phyloP scores from a whole-genome alignment of 345 rosid genomes.

The Rubroshorea leprosula region DNA sequence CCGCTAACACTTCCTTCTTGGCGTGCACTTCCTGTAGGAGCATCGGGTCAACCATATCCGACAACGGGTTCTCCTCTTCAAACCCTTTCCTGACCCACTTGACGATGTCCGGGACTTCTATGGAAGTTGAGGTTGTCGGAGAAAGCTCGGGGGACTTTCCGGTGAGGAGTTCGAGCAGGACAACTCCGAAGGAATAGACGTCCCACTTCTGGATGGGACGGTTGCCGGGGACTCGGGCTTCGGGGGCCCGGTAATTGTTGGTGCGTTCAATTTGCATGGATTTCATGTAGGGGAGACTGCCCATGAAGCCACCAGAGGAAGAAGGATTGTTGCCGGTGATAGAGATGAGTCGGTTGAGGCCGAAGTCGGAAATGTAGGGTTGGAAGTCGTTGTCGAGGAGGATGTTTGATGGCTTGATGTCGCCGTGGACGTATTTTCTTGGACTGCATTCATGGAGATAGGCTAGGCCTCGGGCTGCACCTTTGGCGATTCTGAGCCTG shows the following conservation, averaged over 20 bases:
- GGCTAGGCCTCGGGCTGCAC: slow-evolving; percentile 89
- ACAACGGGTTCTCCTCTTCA: slow-evolving; percentile 70
- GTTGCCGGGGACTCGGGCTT: slow-evolving; percentile 58
- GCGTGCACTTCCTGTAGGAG: slow-evolving; percentile 91
- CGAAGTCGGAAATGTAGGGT: slow-evolving; percentile 81
- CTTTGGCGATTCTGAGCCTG: slow-evolving; percentile 74
- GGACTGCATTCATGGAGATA: slow-evolving; percentile 98
- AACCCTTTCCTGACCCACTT: slow-evolving; percentile 94
- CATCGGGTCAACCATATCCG: slow-evolving; percentile 86
- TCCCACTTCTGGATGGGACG: slow-evolving; percentile 90
- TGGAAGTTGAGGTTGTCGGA: slow-evolving; percentile 56
- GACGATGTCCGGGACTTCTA: slow-evolving; percentile 71
- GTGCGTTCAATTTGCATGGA: slow-evolving; percentile 49
- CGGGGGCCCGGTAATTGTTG: slow-evolving; percentile 77
- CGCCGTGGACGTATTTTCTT: slow-evolving; percentile 84
- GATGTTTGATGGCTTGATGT: slow-evolving; percentile 84
- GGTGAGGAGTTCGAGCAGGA: slow-evolving; percentile 74
- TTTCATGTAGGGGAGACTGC: slow-evolving; percentile 69
- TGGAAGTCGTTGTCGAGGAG: slow-evolving; percentile 75
- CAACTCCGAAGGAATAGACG: slow-evolving; percentile 75
- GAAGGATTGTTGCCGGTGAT: slow-evolving; percentile 62
- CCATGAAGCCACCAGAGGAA: slow-evolving; percentile 70
- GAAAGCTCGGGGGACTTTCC: slow-evolving; percentile 90
- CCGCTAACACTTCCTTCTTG: slow-evolving; percentile 82
- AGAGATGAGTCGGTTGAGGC: slow-evolving; percentile 67